phyloP scores from a whole-genome alignment of 208 protist species.

The Trypanosoma rangeli region DNA sequence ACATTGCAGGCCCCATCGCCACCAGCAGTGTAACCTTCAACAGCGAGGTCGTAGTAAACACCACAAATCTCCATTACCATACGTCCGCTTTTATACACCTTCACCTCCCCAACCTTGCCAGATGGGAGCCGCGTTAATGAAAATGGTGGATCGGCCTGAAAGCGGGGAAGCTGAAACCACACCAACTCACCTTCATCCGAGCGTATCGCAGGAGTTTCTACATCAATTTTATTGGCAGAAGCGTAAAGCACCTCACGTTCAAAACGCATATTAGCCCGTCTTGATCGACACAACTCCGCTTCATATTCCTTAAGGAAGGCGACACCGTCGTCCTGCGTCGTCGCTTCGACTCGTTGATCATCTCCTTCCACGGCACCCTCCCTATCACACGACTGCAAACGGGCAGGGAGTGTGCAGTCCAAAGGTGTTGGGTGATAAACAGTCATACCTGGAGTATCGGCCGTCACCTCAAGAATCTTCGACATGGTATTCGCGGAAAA shows the following conservation, averaged over 20 bases:
- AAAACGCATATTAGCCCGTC: constrained; percentile 63
- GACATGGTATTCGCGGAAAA: constrained; percentile 66
- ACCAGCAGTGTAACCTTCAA: constrained; percentile 44
- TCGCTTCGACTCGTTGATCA: constrained; percentile 26
- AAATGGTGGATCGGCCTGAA: constrained; percentile 56
- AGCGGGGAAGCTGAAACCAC: constrained; percentile 84
- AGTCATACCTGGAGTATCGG: constrained; percentile 16
- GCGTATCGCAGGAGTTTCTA: constrained; percentile 18
- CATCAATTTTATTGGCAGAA: constrained; percentile 24
- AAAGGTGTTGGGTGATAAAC: constrained; percentile 41
- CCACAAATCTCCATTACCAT: constrained; percentile 77
- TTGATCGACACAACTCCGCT: constrained; percentile 37
- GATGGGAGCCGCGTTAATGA: constrained; percentile 45
- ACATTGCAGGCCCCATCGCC: constrained; percentile 43
- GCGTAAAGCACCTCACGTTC: constrained; percentile 41
- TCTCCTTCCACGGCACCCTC: constrained; percentile 18
- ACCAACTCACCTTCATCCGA: constrained; percentile 34
- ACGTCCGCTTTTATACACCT: constrained; percentile 75
- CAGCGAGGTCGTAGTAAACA: constrained; percentile 74
- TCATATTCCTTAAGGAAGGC: constrained; percentile 65
- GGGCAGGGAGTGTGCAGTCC: constrained; percentile 22
- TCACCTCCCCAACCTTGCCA: constrained; percentile 78
- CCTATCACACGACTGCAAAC: constrained; percentile 2
- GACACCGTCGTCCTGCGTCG: constrained; percentile 37
- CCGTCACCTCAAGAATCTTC: constrained; percentile 27